Percentiles rank a stretch among this genome's conserved stretches.
These are phyloP conservation scores for Hanseniaspora uvarum DNA, from an alignment of 1,139 yeast genomes.

Conservation along the genomic window DNA sequence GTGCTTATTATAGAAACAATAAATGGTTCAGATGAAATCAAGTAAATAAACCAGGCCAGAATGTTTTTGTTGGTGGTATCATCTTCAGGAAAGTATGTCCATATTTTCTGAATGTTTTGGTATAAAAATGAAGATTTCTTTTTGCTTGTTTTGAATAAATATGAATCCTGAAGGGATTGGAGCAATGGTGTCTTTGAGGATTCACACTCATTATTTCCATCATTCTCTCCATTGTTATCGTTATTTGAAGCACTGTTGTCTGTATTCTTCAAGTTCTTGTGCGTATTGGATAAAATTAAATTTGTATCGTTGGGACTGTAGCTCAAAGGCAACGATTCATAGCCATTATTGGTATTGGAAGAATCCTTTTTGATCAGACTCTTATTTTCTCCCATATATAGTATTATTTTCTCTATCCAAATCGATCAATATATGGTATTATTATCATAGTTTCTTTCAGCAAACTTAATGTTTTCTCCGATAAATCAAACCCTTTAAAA, in stretches of 20 bases:
- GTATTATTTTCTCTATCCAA: not conserved
- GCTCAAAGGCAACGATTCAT: slow-evolving; percentile 16
- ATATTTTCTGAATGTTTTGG: slow-evolving; percentile 4
- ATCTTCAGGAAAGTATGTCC: slow-evolving; percentile 16
- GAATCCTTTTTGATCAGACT: not conserved
- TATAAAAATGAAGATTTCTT: not conserved
- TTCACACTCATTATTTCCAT: not conserved
- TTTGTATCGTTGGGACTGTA: slow-evolving; percentile 1
- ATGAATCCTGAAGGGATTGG: not conserved
- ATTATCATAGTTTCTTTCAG: too few relatives aligned
- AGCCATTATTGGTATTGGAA: not conserved
- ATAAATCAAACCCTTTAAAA: too few relatives aligned
- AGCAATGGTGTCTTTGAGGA: slow-evolving; percentile 2
- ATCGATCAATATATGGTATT: too few relatives aligned
- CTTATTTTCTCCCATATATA: not conserved
- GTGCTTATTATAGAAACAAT: slow-evolving; percentile 64
- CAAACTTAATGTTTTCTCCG: too few relatives aligned
- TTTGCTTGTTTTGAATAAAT: not conserved
- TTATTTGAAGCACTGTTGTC: not conserved
- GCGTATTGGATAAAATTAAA: not conserved
- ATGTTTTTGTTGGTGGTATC: slow-evolving; percentile 33
- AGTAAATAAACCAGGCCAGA: slow-evolving; percentile 45
- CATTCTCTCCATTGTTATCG: not conserved
- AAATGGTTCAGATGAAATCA: slow-evolving; percentile 67
- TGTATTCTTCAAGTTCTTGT: not conserved